phyloP scores from a whole-genome alignment of 2,329 filamentous ascomycete genomes.

The Phyllosticta citrichinensis region DNA sequence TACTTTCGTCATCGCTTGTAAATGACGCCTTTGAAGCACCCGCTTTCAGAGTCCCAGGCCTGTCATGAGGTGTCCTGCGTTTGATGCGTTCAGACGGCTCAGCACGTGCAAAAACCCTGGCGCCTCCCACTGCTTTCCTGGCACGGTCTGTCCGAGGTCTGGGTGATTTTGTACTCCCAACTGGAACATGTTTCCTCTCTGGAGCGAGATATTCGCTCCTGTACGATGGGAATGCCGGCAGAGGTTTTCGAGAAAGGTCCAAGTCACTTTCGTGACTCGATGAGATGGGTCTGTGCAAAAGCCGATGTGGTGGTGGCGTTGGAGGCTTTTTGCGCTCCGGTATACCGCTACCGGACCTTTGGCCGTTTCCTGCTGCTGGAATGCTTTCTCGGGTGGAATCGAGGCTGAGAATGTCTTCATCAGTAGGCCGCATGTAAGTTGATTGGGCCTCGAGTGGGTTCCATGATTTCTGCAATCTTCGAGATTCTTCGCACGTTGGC shows the following conservation, averaged over 20 bases:
- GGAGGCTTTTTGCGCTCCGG: constrained; percentile 4
- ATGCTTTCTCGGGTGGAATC: background rate
- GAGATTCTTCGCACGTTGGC: background rate
- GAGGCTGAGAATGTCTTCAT: background rate
- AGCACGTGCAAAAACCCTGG: background rate
- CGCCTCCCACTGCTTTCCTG: background rate
- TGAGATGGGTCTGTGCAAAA: constrained; percentile 1
- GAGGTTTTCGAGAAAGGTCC: background rate
- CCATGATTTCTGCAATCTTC: background rate
- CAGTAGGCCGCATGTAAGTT: background rate
- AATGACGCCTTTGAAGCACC: background rate
- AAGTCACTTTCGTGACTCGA: background rate
- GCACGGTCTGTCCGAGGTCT: constrained; percentile 16
- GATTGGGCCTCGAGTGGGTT: background rate
- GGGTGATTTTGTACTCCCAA: background rate
- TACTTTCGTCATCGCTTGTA: constrained; percentile 5
- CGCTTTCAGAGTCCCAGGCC: background rate
- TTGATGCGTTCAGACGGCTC: background rate
- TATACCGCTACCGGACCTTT: background rate
- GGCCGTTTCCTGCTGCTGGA: background rate
- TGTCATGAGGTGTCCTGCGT: background rate
- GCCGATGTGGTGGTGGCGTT: constrained; percentile 6
- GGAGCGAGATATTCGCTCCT: constrained; percentile 39
- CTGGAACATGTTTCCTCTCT: background rate
- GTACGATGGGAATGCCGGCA: constrained; percentile 29